phyloP scores from a whole-genome alignment of 768 basidiomycete genomes.

The Russula sp. region DNA sequence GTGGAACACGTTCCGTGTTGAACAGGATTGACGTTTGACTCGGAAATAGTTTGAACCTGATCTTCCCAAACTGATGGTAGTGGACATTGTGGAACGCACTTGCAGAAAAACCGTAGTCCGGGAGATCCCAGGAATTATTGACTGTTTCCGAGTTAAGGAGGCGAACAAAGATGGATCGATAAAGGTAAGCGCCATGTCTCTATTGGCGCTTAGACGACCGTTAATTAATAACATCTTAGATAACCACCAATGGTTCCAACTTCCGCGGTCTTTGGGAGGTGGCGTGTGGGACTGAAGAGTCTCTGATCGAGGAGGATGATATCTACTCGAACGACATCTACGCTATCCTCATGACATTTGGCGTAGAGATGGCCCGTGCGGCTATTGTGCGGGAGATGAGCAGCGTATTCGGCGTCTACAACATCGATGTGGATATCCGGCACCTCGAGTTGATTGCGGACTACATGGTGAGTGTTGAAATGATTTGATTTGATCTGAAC shows the following conservation, averaged over 20 bases:
- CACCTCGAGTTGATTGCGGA: constrained; percentile 97
- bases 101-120: constrained; percentile 84
- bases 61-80: constrained; percentile 89
- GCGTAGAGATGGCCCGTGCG: constrained; percentile 93
- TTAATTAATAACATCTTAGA: constrained; percentile 39
- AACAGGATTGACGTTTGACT: neutral
- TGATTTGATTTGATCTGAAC: constrained; percentile 5
- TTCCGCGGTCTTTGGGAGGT: constrained; percentile 85
- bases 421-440: constrained; percentile 89
- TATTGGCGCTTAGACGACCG: neutral
- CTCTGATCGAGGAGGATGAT: constrained; percentile 66
- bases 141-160: constrained; percentile 77
- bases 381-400: constrained; percentile 90
- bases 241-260: constrained; percentile 92
- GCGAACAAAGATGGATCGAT: constrained; percentile 52
- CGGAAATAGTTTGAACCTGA: constrained; percentile 74
- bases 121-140: constrained; percentile 83
- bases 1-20: constrained; percentile 31
- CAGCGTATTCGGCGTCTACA: constrained; percentile 91
- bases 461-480: constrained; percentile 78
- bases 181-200: constrained; percentile 42
- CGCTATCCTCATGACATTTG: constrained; percentile 86
- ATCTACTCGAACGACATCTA: constrained; percentile 96
- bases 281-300: constrained; percentile 44
- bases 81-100: constrained; percentile 87